A percentile compares a stretch with the other conserved stretches of the same genome.
These are phyloP conservation scores for Cyclotella cryptica DNA, from an alignment of 108 stramenopile genomes.

Conservation along the genomic window DNA sequence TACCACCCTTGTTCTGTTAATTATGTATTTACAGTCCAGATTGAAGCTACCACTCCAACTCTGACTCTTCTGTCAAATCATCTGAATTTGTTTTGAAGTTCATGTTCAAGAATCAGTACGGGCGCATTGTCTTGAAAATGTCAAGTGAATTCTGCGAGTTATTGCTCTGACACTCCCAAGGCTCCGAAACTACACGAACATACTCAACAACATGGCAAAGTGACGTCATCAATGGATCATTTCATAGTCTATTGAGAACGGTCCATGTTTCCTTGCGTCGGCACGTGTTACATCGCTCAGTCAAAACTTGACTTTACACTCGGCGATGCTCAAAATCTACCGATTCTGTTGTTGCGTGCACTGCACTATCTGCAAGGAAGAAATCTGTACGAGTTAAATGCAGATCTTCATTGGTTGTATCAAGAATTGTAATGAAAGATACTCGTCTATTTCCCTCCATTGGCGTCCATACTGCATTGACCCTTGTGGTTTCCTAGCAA, in stretches of 20 bases:
- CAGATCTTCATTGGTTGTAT: slow-evolving; percentile 28
- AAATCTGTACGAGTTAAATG: slow-evolving; percentile 21
- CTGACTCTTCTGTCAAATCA: slow-evolving; percentile 62
- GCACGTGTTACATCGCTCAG: slow-evolving; percentile 46
- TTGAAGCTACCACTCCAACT: slow-evolving; percentile 63
- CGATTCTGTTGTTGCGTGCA: slow-evolving; percentile 59
- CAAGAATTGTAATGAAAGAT: slow-evolving; percentile 48
- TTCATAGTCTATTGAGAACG: slow-evolving; percentile 20
- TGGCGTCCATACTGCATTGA: slow-evolving; percentile 69
- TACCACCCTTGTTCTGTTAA: too few species aligned
- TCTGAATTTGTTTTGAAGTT: slow-evolving; percentile 58
- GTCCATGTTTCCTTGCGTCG: slow-evolving; percentile 38
- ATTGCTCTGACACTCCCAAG: slow-evolving; percentile 57
- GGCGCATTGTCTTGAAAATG: slow-evolving; percentile 70
- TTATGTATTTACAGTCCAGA: slow-evolving; percentile 11
- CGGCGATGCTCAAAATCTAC: slow-evolving; percentile 58
- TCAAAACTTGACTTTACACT: slow-evolving; percentile 53
- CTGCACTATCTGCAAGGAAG: slow-evolving; percentile 68
- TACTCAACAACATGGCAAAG: slow-evolving; percentile 61
- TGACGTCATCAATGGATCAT: slow-evolving; percentile 55
- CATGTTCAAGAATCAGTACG: slow-evolving; percentile 49
- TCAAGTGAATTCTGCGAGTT: slow-evolving; percentile 63
- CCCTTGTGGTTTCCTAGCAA: slow-evolving; percentile 60
- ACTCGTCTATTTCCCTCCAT: slow-evolving; percentile 64
- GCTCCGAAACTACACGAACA: slow-evolving; percentile 67